A percentile compares a stretch with the other conserved stretches of the same genome.
Conservation (phyloP, 1,139 yeast genomes). For the Diutina neorugosa region DNA sequence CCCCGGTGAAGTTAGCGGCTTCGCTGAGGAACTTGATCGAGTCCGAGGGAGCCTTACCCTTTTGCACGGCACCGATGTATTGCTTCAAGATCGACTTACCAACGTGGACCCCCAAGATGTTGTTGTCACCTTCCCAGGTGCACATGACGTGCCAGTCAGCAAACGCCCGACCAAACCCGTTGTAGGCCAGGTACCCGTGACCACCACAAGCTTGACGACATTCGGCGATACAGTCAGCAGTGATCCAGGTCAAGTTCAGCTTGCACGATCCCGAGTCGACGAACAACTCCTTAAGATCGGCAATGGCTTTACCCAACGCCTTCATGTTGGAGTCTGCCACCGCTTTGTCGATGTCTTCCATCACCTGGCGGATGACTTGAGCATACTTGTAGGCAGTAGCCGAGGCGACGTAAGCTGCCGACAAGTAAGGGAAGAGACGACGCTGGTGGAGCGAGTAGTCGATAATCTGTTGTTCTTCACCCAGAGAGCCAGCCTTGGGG, state of each 20-base stretch:
- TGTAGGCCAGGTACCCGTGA: slow-evolving; percentile 4
- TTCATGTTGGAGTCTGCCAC: not conserved
- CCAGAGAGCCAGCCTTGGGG: slow-evolving; percentile 12
- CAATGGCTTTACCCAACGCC: not conserved
- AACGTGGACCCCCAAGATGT: not conserved
- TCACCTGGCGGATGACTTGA: not conserved
- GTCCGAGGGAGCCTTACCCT: not conserved
- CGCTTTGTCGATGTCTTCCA: not conserved
- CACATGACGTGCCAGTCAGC: slow-evolving; percentile 3
- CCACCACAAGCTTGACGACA: slow-evolving; percentile 4
- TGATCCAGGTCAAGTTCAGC: slow-evolving; percentile 3
- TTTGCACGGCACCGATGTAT: not conserved
- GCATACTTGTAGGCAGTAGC: not conserved
- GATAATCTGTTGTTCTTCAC: not conserved
- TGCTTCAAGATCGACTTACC: not conserved
- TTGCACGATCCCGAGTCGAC: slow-evolving; percentile 1
- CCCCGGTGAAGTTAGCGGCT: not conserved
- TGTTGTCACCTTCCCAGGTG: slow-evolving; percentile 5
- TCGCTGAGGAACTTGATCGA: not conserved
- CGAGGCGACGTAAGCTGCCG: not conserved
- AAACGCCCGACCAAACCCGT: slow-evolving; percentile 4
- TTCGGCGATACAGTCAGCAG: slow-evolving; percentile 1
- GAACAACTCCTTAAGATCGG: slow-evolving; percentile 1
- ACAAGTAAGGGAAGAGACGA: not conserved
- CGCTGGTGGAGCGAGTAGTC: slow-evolving; percentile 4